Base-by-base conservation (phyloP, 2,329 filamentous ascomycete species). In the Aspergillus luchuensis region DNA sequence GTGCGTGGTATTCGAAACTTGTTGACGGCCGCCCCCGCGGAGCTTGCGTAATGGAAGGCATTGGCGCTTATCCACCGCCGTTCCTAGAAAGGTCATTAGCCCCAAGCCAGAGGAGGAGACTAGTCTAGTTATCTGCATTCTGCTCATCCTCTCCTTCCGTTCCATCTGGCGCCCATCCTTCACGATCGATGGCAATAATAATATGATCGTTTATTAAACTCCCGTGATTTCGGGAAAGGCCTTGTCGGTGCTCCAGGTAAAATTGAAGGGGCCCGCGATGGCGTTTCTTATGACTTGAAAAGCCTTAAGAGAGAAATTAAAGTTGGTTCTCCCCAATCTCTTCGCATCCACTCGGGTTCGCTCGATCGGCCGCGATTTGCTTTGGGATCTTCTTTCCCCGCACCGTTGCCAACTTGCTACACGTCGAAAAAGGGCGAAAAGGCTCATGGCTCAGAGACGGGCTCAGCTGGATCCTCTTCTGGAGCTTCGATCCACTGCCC, bases 301-400 rank as follows among this genome's bases (percentile, higher is more conserved):
- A 61, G 63, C 60, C 58, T 64, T 63, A 39, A 52, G 48, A 56
- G 50, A 58, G 56, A 59, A 56, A 65, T 63, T 66, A 63, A 64
- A 62, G 61, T 65, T 65, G 63, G 48, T 63, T 57, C 58, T 65
- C 61, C 47, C 61, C 56, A 61, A 61, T 59, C 50, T 61, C 59
- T 52, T 59, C 57, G 48, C 53, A 51, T 30, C 60, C 62, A 63
- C 62, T 66, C 59, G 52, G 33, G 33, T 61, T 41, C 52, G 45
- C 60, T 63, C 61, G 61, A 62, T 66, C 64, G 54, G 57, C 56
- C 30, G 56, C 41, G 63, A 63, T 62, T 62, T 64, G 62, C 59
- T 57, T 47, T 61, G 60, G 57, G 63, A 68, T 67, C 64, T 59
- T 60, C 63, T 64, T 54, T 65, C 66, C 66, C 66, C 66, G 64